Percentiles rank a stretch among this genome's conserved stretches.
Evolutionary conservation across 2,329 filamentous ascomycete species (phyloP).

Genomic region (Colletotrichum truncatum): DNA sequence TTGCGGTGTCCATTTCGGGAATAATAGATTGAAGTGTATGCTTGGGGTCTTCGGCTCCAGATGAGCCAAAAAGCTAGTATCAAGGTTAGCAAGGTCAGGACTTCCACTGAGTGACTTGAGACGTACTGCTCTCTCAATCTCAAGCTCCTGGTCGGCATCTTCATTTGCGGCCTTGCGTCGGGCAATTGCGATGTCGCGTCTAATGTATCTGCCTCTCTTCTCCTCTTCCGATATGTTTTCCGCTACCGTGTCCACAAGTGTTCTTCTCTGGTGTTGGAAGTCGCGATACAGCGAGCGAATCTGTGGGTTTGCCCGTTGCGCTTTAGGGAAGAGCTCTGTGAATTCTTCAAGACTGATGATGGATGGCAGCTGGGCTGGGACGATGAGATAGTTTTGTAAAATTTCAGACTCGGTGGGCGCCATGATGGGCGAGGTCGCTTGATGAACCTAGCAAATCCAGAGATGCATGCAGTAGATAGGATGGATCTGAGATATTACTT

Average conservation of each 20-base stretch:
- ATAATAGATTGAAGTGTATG: conserved; percentile 74
- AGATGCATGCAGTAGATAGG: not conserved
- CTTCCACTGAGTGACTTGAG: not conserved
- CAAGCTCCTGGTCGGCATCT: conserved; percentile 69
- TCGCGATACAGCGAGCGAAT: conserved; percentile 80
- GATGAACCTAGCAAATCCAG: not conserved
- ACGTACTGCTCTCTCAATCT: conserved; percentile 67
- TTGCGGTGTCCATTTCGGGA: conserved; percentile 74
- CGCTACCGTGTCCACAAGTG: conserved; percentile 73
- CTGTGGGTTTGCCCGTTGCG: conserved; percentile 71
- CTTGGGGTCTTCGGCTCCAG: conserved; percentile 54
- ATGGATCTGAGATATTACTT: not conserved
- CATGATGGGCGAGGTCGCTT: conserved; percentile 55
- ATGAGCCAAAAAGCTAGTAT: conserved; percentile 66
- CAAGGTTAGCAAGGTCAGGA: not conserved
- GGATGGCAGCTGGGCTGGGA: conserved; percentile 77
- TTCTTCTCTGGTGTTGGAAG: conserved; percentile 77
- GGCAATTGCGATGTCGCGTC: conserved; percentile 64
- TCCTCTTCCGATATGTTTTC: conserved; percentile 72
- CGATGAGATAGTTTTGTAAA: conserved; percentile 80
- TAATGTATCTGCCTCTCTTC: conserved; percentile 66
- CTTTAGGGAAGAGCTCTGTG: conserved; percentile 77
- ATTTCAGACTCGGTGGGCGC: conserved; percentile 79
- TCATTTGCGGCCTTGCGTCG: conserved; percentile 62
- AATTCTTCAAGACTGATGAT: conserved; percentile 81